Evolutionary conservation across 2,329 filamentous ascomycete genomes (phyloP).

Genomic region (Alternaria hordeiaustralica): DNA sequence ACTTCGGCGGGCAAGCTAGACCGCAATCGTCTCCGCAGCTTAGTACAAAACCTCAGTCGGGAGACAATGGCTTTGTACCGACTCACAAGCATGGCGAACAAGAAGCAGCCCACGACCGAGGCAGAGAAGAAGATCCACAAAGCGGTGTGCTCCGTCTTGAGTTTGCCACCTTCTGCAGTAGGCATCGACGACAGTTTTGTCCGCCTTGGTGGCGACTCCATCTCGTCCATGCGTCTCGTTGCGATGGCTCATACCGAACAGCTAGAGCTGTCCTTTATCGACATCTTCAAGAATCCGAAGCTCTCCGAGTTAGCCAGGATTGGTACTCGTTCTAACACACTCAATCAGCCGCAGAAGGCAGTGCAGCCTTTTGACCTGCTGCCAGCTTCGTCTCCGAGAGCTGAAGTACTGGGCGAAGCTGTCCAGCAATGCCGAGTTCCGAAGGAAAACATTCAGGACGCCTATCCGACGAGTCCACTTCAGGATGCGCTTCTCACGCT

Average conservation of each 20-base stretch:
- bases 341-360: constrained; percentile 6
- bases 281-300: constrained; percentile 42
- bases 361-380: constrained; percentile 35
- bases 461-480: constrained; percentile 51
- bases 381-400: constrained; percentile 2
- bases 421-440: constrained; percentile 29
- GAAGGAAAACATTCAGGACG: constrained; percentile 44
- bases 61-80: constrained; percentile 40
- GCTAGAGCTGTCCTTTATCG: constrained; percentile 37
- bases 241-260: constrained; percentile 36
- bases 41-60: constrained; percentile 37
- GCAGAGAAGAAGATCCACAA: constrained; percentile 42
- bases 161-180: constrained; percentile 30
- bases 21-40: constrained; percentile 35
- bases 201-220: constrained; percentile 41
- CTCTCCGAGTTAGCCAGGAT: constrained; percentile 39
- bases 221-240: constrained; percentile 42
- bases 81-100: constrained; percentile 35
- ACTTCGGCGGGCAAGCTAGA: constrained; percentile 44
- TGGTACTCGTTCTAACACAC: constrained; percentile 13
- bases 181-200: constrained; percentile 45
- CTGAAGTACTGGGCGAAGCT: constrained; percentile 28
- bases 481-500: constrained; percentile 57
- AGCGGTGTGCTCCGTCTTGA: constrained; percentile 38
- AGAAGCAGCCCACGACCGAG: constrained; percentile 34